Evolutionary conservation across 73 alveolate species (phyloP), one percentile per base, ranked within the genome.

Genomic region (Paramecium primaurelia): DNA sequence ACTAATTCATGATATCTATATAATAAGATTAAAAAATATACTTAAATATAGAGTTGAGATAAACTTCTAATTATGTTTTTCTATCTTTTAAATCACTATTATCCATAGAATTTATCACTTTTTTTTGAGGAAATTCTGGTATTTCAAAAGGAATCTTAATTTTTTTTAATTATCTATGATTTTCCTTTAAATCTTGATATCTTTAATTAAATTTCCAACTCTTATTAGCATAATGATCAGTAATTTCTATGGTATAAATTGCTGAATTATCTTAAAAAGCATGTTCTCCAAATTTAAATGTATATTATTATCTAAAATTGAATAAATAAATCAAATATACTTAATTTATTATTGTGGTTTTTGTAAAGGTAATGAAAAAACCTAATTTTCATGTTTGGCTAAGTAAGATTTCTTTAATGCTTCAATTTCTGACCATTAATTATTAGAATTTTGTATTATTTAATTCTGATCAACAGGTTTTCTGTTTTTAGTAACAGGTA

Each of bases 161-260:
- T 40, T 73, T 73, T 73, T 73, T 73, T 22, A 73, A 37, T 40
- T 37, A 73, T 73, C 59, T 34, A 73, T 73, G 87, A 38, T 73
- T 32, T 68, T 68, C 84, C 47, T 68, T 68, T 6, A 68, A 20
- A 11, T 68, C 84, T 34, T 68, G 20, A 25, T 68, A 68, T 68
- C 84, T 68, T 34, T 68, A 10, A 68, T 68, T 68, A 7, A 68
- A 68, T 68, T 68, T 68, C 84, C 84, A 68, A 28, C 51, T 32
- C 49, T 34, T 68, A 34, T 22, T 25, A 11, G 47, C 84, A 32
- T 12, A 68, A 68, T 32, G 51, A 68, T 68, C 84, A 32, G 84
- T 68, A 16, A 68, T 68, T 68, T 32, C 40, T 3, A 68, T 68
- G 12, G 84, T 32, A 28, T 68, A 68, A 68, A 68, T 34, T 8